Evolutionary conservation across 331 rosid genomes (phyloP).

Genomic region (Malus hybrid): DNA sequence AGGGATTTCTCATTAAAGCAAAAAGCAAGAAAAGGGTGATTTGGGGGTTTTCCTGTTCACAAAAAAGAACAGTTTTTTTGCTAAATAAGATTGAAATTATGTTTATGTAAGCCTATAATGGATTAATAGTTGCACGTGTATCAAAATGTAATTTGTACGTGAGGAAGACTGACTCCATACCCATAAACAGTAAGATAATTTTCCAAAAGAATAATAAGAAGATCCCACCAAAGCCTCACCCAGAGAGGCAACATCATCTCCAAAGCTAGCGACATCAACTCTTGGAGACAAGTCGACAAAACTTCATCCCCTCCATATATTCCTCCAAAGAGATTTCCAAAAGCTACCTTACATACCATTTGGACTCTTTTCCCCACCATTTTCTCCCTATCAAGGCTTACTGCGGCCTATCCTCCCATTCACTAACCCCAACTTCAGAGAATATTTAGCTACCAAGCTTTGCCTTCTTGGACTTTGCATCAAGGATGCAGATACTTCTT

Average conservation of each 20-base stretch:
- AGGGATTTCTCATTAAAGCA: no score
- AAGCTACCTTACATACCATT: constrained; percentile 20
- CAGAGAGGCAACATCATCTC: constrained; percentile 34
- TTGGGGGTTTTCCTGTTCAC: no score
- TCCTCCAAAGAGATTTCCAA: constrained; percentile 20
- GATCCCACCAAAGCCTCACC: constrained; percentile 19
- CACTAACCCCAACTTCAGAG: constrained; percentile 28
- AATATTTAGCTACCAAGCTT: constrained; percentile 7
- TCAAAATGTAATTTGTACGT: not conserved
- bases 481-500: constrained; percentile 16
- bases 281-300: constrained; percentile 28
- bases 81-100: no score
- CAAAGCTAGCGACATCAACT: constrained; percentile 18
- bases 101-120: no score
- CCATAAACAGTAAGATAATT: not conserved
- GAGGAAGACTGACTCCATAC: not conserved
- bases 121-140: not conserved
- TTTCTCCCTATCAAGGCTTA: constrained; percentile 14
- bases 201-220: constrained; percentile 8
- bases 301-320: constrained; percentile 20
- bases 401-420: constrained; percentile 31
- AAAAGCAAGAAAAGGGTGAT: no score
- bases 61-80: no score
- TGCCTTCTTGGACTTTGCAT: constrained; percentile 36
- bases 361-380: constrained; percentile 21